Evolutionary conservation across 2,329 filamentous ascomycete genomes (phyloP), one percentile per base, ranked within the genome.

Genomic region (Penicillium sp.): DNA sequence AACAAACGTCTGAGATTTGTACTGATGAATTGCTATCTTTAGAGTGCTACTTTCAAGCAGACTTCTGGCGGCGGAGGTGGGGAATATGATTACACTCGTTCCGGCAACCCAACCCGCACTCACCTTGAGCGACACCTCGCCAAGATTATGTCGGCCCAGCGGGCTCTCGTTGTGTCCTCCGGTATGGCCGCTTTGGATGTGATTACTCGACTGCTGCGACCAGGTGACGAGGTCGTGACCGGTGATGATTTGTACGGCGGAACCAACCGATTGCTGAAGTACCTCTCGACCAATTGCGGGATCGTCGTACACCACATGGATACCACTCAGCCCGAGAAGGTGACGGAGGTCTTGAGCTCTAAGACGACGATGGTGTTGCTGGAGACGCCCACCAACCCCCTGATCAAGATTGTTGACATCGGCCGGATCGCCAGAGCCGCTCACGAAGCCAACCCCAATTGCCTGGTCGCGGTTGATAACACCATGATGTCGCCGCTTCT

Each of bases 41-140:
- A 82, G 76, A 94, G 87, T 32, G 93, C 92, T 32, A 98, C 92
- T 25, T 98, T 98, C 74, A 98, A 98, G 70, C 92, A 96, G 68
- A 78, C 77, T 14, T 86, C 84, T 12, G 83, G 84, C 46, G 75
- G 68, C 30, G 87, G 85, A 42, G 87, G 86, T 43, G 84, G 79
- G 51, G 89, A 96, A 66, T 98, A 96, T 67, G 92, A 98, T 71
- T 98, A 98, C 72, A 96, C 92, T 43, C 85, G 93, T 45, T 96
- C 89, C 23, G 92, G 92, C 39, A 98, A 98, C 64, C 92, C 92
- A 12, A 98, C 92, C 41, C 80, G 92, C 50, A 94, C 90, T 22
- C 92, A 98, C 60, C 79, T 98, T 47, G 92, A 98, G 71, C 81
- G 90, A 42, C 92, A 98, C 66, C 74, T 98, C 55, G 92, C 93